Evolutionary conservation across 805 yeast genomes (phyloP), one percentile per base, ranked within the genome.

Genomic region (Cyberlindnera maclurae): DNA sequence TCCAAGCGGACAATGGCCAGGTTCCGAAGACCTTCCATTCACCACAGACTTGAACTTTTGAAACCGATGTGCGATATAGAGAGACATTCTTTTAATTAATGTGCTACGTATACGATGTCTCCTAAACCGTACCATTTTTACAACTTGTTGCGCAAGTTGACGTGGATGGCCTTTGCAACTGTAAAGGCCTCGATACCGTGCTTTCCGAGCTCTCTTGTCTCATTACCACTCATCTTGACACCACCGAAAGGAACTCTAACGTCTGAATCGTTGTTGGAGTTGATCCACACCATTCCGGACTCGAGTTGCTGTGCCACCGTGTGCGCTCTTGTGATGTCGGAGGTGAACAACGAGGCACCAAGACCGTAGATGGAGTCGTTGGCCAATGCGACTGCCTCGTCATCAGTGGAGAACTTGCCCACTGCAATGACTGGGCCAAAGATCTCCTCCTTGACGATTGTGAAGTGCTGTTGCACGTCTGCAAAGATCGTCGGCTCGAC

Each of bases 161-260:
- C 79, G 51, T 82, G 85, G 41, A 79, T 70, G 26, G 84, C 79
- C 58, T 78, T 79, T 40, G 77, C 78, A 49, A 74, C 75, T 11
- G 83, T 78, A 60, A 77, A 79, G 55, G 71, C 67, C 31, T 66
- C 65, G 39, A 79, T 57, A n/a, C 83, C 84, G 49, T 77, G 75
- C 45, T 74, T 73, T 28, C 85, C 85, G 42, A 79, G 64, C 58
- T 79, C 85, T 57, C 84, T 69, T 34, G 49, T 45, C 34, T 84
- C 83, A 40, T 75, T 65, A 50, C 86, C 85, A 54, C 75, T 67
- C 70, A 70, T 65, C 58, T 79, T 79, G 29, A 76, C 77, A 54
- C 85, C 85, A 34, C 86, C 86, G 46, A 79, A 79, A 38, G 85
- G 85, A 44, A 73, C 63, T 55, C 71, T 71, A 37, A 68, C 61